phyloP scores from a whole-genome alignment of 1,284 basidiomycete species.

The Rhodotorula sp. region DNA sequence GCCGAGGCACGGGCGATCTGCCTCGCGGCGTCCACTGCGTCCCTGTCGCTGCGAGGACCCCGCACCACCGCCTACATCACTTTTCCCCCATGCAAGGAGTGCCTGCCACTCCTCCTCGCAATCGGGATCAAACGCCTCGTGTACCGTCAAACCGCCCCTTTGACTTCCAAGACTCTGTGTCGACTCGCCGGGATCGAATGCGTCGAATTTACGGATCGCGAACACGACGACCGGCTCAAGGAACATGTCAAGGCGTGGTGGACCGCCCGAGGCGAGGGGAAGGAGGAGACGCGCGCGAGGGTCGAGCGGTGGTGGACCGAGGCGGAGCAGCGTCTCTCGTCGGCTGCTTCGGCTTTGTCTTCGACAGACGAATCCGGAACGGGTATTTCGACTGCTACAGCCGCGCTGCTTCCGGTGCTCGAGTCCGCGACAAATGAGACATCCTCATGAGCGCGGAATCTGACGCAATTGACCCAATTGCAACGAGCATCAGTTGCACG shows the following conservation, averaged over 20 bases:
- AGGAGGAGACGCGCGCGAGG: conserved; percentile 18
- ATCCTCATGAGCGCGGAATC: too few relatives aligned
- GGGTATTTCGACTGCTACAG: too few relatives aligned
- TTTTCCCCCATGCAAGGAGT: conserved; percentile 42
- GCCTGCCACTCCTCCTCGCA: conserved; percentile 37
- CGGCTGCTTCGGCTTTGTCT: neutral
- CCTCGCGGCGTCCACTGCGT: conserved; percentile 30
- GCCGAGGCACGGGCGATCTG: conserved; percentile 43
- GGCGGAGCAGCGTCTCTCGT: conserved; percentile 2
- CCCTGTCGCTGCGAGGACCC: neutral
- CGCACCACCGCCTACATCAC: conserved; percentile 42
- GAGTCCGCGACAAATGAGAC: too few relatives aligned
- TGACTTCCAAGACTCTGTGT: conserved; percentile 3
- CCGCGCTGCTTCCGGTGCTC: too few relatives aligned
- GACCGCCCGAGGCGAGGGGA: conserved; percentile 19
- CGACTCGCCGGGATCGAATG: conserved; percentile 16
- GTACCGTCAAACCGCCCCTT: conserved; percentile 21
- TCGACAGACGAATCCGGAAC: too few relatives aligned
- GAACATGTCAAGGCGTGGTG: conserved; percentile 15
- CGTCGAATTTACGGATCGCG: conserved; percentile 26
- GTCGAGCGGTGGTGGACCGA: conserved; percentile 29
- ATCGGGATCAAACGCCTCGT: conserved; percentile 35
- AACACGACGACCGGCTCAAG: conserved; percentile 23
- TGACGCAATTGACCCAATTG: too few relatives aligned
- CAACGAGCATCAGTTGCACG: too few relatives aligned